phyloP scores from a whole-genome alignment of 2,329 filamentous ascomycete genomes.

The Nemania sp. region DNA sequence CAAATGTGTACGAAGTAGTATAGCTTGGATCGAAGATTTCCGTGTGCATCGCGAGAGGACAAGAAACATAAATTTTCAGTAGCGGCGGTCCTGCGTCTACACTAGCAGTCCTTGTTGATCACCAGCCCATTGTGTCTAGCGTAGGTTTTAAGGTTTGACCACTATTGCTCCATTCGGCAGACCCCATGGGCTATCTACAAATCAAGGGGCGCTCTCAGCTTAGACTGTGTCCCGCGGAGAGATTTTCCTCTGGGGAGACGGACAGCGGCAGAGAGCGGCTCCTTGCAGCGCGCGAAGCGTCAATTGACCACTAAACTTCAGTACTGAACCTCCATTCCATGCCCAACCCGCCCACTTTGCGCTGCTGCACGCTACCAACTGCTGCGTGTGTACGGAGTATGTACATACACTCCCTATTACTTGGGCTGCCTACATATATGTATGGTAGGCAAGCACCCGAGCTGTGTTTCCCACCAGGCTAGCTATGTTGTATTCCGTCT shows the following conservation, averaged over 20 bases:
- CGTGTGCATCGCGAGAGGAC: constrained; percentile 9
- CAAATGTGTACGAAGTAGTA: background rate
- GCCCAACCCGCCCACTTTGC: background rate
- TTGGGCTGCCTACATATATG: no score
- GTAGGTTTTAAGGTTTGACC: constrained; percentile 10
- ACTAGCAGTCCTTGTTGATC: constrained; percentile 8
- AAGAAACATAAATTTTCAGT: background rate
- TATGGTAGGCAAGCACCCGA: no score
- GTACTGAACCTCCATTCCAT: constrained; percentile 13
- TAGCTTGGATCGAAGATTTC: constrained; percentile 15
- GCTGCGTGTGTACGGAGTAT: background rate
- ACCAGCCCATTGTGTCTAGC: constrained; percentile 1
- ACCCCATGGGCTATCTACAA: constrained; percentile 13
- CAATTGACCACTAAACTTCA: constrained; percentile 15
- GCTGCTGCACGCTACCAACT: no score
- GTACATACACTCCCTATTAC: background rate
- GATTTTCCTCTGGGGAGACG: constrained; percentile 11
- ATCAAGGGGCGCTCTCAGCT: constrained; percentile 5
- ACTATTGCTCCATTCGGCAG: background rate
- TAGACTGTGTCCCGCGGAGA: constrained; percentile 15
- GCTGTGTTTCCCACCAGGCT: constrained; percentile 2
- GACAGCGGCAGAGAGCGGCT: constrained; percentile 9
- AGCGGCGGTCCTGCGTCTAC: background rate
- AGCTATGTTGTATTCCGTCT: constrained; percentile 15
- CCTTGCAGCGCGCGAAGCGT: constrained; percentile 10